Conservation (phyloP, 1,139 yeast genomes). For the Yamadazyma kanchanaburiensis region DNA sequence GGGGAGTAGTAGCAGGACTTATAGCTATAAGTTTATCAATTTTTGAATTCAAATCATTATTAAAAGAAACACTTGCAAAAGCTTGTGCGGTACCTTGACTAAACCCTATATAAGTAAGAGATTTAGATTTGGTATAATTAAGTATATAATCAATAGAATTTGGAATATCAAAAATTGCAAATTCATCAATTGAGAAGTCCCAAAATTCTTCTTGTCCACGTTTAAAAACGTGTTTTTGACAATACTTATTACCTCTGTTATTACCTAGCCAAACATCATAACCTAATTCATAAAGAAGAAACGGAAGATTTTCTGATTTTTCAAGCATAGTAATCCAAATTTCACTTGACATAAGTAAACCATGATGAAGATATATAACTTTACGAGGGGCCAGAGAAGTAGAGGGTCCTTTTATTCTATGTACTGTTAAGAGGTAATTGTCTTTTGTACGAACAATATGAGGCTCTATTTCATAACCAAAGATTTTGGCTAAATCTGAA, state of each 20-base stretch:
- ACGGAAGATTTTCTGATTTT: conserved; percentile 66
- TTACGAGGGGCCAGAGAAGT: too few relatives aligned
- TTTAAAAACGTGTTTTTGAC: conserved; percentile 42
- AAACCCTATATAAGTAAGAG: conserved; percentile 74
- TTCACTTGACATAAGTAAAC: conserved; percentile 86
- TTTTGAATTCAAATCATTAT: conserved; percentile 63
- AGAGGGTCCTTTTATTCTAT: conserved; percentile 33
- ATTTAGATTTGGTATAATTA: conserved; percentile 18
- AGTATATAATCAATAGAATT: conserved; percentile 40
- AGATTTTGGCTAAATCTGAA: conserved; percentile 32
- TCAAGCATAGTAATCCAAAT: conserved; percentile 78
- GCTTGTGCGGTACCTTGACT: conserved; percentile 93
- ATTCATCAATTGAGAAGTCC: conserved; percentile 47
- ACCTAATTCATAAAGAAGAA: conserved; percentile 71
- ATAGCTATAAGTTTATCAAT: conserved; percentile 73
- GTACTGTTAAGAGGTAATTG: conserved; percentile 35
- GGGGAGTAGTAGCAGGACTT: conserved; percentile 95
- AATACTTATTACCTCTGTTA: conserved; percentile 86
- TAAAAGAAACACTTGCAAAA: conserved; percentile 74
- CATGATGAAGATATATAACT: conserved; percentile 84
- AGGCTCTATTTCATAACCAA: conserved; percentile 39
- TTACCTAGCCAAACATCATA: conserved; percentile 94
- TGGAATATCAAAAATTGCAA: conserved; percentile 47
- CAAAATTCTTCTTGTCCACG: conserved; percentile 41
- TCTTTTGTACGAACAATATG: conserved; percentile 39